Percentiles rank a stretch among this genome's conserved stretches.
Evolutionary conservation across 2,329 filamentous ascomycete species (phyloP).

Genomic region (Ambrosiella cleistominuta): DNA sequence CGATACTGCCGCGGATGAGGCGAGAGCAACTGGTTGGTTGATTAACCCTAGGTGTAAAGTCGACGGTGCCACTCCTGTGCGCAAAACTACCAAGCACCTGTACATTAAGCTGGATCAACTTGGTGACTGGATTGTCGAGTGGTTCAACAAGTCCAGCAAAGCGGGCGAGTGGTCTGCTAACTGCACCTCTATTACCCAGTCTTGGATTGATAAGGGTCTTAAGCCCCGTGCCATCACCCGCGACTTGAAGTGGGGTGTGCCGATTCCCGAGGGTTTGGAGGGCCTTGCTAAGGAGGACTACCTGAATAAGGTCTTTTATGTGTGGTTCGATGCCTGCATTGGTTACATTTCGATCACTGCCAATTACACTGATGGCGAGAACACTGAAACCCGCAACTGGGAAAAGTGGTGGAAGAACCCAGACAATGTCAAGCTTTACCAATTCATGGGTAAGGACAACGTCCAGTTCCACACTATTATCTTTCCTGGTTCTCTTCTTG

Average conservation of each 20-base stretch:
- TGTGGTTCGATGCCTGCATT: slow-evolving; percentile 86
- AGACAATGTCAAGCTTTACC: slow-evolving; percentile 72
- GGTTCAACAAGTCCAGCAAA: slow-evolving; percentile 55
- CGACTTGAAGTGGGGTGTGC: slow-evolving; percentile 77
- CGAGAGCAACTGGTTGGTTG: slow-evolving; percentile 31
- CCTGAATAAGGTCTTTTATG: slow-evolving; percentile 61
- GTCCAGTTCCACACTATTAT: slow-evolving; percentile 56
- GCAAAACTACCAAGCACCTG: slow-evolving; percentile 72
- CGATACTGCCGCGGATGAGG: slow-evolving; percentile 18
- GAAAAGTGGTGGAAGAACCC: slow-evolving; percentile 90
- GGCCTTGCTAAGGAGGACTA: slow-evolving; percentile 37
- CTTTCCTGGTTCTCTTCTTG: slow-evolving; percentile 75
- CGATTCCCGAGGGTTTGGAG: slow-evolving; percentile 31
- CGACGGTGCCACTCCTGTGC: slow-evolving; percentile 64
- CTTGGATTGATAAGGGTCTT: slow-evolving; percentile 69
- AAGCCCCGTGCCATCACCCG: slow-evolving; percentile 78
- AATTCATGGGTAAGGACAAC: slow-evolving; percentile 74
- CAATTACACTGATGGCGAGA: slow-evolving; percentile 50
- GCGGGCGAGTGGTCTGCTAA: slow-evolving; percentile 65
- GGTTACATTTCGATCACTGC: slow-evolving; percentile 92
- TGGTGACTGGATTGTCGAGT: slow-evolving; percentile 57
- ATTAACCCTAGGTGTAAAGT: slow-evolving; percentile 84
- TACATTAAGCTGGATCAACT: slow-evolving; percentile 77
- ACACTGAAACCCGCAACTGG: slow-evolving; percentile 47
- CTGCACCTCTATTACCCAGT: slow-evolving; percentile 56